Base-by-base conservation (phyloP, 208 protist species). In the Crithidia fasciculata region DNA sequence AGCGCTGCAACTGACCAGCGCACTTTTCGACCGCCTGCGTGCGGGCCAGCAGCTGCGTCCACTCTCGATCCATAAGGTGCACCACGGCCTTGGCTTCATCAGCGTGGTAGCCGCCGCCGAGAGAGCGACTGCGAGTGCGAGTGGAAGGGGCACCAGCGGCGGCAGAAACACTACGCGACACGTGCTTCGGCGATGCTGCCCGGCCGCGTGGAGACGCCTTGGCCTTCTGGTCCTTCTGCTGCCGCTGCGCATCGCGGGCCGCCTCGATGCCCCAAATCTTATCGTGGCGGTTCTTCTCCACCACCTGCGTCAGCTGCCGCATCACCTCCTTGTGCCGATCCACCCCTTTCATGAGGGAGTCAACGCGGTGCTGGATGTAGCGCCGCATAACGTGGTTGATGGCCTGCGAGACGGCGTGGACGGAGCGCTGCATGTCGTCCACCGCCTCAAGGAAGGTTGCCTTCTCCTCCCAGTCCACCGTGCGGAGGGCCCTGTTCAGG, bases 401-500 rank as follows among this genome's bases (percentile, higher is more conserved):
- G 50, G 79, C 69, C 12, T 72, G 67, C n/a, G 74, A 71, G 61
- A 96, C 73, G 36, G 60, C 45, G 58, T 90, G 61, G 4, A 88
- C 64, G 18, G 62, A 44, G 41, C 73, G 39, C 66, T 90, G 83
- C 88, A 96, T 95, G 7, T 55, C 73, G 2, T 78, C 36, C 19
- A 96, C 72, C 10, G 89, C 87, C 43, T 87, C 81, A 2, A 90
- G 43, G 52, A 92, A 95, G 15, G 37, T 76, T 16, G 77, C 56
- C 69, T 97, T 97, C 43, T 87, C 89, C 62, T 82, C 74, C 92
- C 92, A 97, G 37, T 88, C 85, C 39, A 94, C 80, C 41, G 84
- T 95, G 19, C 81, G 82, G 6, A 97, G 75, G 6, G 79, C 69
- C 36, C 87, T 89, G 77, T 97, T 95, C 19, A 94, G 81, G 18